Evolutionary conservation across 2,329 filamentous ascomycete species (phyloP).

Genomic region (Ophioceras dolichostomum): DNA sequence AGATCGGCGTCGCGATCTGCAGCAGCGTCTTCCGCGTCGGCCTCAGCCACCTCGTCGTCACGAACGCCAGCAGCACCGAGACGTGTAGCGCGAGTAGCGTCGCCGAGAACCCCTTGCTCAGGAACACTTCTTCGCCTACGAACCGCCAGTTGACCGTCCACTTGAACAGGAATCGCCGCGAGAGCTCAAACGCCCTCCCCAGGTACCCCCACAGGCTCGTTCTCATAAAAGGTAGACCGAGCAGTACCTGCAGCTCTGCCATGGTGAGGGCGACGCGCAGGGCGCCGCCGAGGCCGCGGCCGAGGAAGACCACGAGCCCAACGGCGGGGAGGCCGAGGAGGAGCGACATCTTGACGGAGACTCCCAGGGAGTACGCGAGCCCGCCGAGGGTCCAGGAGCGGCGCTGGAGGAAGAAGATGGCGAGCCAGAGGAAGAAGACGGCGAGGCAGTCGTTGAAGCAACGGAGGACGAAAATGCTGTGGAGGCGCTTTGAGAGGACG

Average conservation of each 20-base stretch:
- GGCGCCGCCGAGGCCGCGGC: conserved; percentile 51
- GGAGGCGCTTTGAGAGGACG: conserved; percentile 78
- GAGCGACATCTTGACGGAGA: conserved; percentile 93
- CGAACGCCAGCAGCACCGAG: conserved; percentile 53
- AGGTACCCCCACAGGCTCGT: conserved; percentile 61
- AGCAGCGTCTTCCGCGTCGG: conserved; percentile 48
- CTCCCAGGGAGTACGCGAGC: conserved; percentile 60
- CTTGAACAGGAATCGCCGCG: conserved; percentile 83
- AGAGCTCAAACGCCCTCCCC: conserved; percentile 77
- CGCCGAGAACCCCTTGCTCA: conserved; percentile 55
- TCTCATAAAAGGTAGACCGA: conserved; percentile 55
- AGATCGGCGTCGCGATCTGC: conserved; percentile 35
- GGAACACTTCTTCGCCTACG: conserved; percentile 70
- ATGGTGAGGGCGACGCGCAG: conserved; percentile 62
- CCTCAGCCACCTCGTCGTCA: conserved; percentile 57
- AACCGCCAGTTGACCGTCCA: conserved; percentile 99
- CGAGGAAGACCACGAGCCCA: conserved; percentile 63
- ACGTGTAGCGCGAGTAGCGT: conserved; percentile 54
- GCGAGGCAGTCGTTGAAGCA: conserved; percentile 96
- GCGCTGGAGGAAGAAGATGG: conserved; percentile 68
- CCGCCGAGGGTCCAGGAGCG: conserved; percentile 62
- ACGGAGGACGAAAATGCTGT: conserved; percentile 85
- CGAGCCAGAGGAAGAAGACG: conserved; percentile 67
- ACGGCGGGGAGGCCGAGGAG: conserved; percentile 74
- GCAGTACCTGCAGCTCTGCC: conserved; percentile 60